Evolutionary conservation across 2,329 filamentous ascomycete genomes (phyloP).

Genomic region (Aureobasidium sp.): DNA sequence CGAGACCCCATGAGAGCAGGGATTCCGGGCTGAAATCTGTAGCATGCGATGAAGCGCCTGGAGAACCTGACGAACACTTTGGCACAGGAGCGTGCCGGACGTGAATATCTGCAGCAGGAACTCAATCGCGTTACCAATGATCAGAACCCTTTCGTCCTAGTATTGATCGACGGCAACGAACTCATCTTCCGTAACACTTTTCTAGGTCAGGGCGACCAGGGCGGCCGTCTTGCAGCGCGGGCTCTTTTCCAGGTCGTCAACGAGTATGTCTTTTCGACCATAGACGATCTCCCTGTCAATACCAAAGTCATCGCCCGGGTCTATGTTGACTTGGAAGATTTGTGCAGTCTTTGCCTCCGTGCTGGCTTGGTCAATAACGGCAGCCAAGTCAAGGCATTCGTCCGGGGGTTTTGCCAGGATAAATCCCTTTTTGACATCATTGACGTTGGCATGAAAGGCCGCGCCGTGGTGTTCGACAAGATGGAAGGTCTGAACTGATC

Average conservation of each 20-base stretch:
- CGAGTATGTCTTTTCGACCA: slow-evolving; percentile 28
- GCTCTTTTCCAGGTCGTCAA: slow-evolving; percentile 43
- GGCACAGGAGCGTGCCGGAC: neutral
- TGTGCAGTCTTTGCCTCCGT: slow-evolving; percentile 36
- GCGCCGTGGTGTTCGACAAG: slow-evolving; percentile 30
- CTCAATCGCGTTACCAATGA: neutral
- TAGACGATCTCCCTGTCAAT: slow-evolving; percentile 30
- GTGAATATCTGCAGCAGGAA: neutral
- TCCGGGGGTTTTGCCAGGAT: slow-evolving; percentile 49
- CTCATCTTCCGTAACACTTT: slow-evolving; percentile 34
- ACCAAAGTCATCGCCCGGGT: slow-evolving; percentile 40
- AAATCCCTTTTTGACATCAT: slow-evolving; percentile 52
- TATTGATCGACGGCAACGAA: slow-evolving; percentile 55
- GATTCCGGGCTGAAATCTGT: neutral
- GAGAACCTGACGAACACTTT: neutral
- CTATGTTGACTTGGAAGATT: slow-evolving; percentile 37
- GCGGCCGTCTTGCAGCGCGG: slow-evolving; percentile 47
- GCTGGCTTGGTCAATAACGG: slow-evolving; percentile 42
- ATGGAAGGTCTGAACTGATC: slow-evolving; percentile 35
- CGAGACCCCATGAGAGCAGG: no score
- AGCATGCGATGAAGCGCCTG: neutral
- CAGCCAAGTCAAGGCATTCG: slow-evolving; percentile 46
- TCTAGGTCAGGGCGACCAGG: slow-evolving; percentile 34
- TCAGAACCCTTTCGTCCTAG: slow-evolving; percentile 47
- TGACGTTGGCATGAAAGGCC: slow-evolving; percentile 35